Base-by-base conservation (phyloP, 495 filamentous ascomycete genomes). In the Penicillium steckii region DNA sequence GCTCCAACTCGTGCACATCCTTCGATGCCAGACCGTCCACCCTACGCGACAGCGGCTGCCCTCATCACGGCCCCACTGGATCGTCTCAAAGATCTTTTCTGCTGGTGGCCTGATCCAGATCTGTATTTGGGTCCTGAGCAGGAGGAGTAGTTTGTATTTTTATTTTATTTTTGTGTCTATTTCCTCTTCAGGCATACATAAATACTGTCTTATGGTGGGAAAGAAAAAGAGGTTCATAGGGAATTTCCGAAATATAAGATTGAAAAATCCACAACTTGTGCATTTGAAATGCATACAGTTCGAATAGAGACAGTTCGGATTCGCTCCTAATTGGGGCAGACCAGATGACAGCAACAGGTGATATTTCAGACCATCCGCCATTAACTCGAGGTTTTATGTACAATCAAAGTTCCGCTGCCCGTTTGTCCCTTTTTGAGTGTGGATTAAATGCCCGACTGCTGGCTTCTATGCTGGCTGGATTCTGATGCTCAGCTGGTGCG, bases 1-100 rank as follows among this genome's bases (percentile, higher is more conserved):
- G 78, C 81, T 0, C 84, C 83, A 0, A 80, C 79, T 2, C 71
- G 78, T 7, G 77, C 76, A 17, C 83, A 85, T 60, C 81, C 81
- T 17, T 60, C 44, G 23, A 60, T 65, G 6, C 66, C 64, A 2
- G 53, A 53, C 41, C 59, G 50, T 27, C 64, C 67, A 2, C 62
- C 56, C 1, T 71, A 60, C 46, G 64, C 68, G 50, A 68, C 60
- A 1, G 62, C 53, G 1, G 50, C 57, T 9, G 63, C 55, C 4
- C 24, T 73, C 19, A 44, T 73, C 27, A 59, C 64, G 8, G 66
- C 68, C 18, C 70, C 70, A 38, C 42, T 66, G 25, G 68, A 73
- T 51, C 59, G 67, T 50, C 32, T 71, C 13, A 47, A 30, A 46
- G 68, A 68, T 52, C 18, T 71, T 15, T 70, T 73, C 50, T 57